These are phyloP conservation scores for Omphalea diandra DNA, from an alignment of 441 rosid genomes.

Conservation along the genomic window DNA sequence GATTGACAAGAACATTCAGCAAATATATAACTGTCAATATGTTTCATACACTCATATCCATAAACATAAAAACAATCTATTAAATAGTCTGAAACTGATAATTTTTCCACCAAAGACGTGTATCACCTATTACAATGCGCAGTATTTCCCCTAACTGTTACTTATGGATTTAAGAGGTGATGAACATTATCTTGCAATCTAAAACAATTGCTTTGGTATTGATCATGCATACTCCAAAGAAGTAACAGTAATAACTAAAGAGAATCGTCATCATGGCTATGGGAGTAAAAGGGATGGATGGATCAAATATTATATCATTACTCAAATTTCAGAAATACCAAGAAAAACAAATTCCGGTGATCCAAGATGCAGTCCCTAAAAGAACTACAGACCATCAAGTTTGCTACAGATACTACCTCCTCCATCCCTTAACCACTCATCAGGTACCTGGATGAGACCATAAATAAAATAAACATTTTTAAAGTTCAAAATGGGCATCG, in stretches of 20 bases:
- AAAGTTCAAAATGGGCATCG: not conserved
- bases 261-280: not conserved
- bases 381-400: conserved; percentile 5
- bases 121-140: not conserved
- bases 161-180: not conserved
- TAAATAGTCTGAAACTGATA: not conserved
- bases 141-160: not conserved
- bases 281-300: not conserved
- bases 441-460: conserved; percentile 3
- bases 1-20: not conserved
- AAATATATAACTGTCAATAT: not conserved
- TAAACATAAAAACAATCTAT: not conserved
- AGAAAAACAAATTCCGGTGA: conserved; percentile 4
- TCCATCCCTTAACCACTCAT: not conserved
- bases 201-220: not conserved
- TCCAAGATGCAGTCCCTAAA: not conserved
- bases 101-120: not conserved
- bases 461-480: not conserved
- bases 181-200: conserved; percentile 1
- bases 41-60: not conserved
- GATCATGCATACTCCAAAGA: not conserved
- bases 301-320: no score
- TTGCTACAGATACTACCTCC: not conserved
- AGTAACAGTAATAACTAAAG: no score
- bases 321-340: conserved; percentile 3